A percentile compares a stretch with the other conserved stretches of the same genome.
phyloP scores from a whole-genome alignment of 176 grass and related monocot genomes.

The Ensete ventricosum region DNA sequence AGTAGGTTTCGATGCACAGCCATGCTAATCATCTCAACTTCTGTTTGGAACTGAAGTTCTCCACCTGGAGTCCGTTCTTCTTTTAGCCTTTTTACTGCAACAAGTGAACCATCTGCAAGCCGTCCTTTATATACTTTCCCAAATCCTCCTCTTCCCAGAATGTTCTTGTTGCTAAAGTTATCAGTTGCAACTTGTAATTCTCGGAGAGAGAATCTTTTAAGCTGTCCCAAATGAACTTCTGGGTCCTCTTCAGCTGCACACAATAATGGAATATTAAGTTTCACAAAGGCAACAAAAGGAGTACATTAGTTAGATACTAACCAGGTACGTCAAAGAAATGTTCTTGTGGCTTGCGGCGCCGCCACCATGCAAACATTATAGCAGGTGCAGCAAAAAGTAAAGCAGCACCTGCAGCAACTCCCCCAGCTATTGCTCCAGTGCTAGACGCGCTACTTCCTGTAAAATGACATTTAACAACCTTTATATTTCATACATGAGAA shows the following conservation, averaged over 20 bases:
- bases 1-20: constrained; percentile 9
- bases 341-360: constrained; percentile 3
- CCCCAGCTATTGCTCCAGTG: constrained; percentile 5
- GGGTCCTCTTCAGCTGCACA: constrained; percentile 8
- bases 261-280: neutral
- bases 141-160: constrained; percentile 13
- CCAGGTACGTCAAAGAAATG: constrained; percentile 9
- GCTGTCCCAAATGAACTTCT: constrained; percentile 12
- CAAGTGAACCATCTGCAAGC: constrained; percentile 13
- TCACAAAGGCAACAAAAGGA: no score
- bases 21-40: constrained; percentile 15
- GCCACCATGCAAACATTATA: constrained; percentile 7
- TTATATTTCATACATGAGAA: neutral
- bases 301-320: neutral
- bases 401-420: constrained; percentile 10
- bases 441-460: constrained; percentile 1
- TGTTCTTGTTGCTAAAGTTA: constrained; percentile 10
- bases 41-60: constrained; percentile 14
- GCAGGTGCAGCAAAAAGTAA: constrained; percentile 2
- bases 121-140: constrained; percentile 10
- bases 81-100: constrained; percentile 11
- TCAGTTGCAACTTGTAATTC: constrained; percentile 14
- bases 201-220: constrained; percentile 7
- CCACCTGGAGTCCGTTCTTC: constrained; percentile 10
- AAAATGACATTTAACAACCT: neutral